phyloP scores from a whole-genome alignment of 1,139 yeast genomes.

The Saccharomycopsis hybrid region DNA sequence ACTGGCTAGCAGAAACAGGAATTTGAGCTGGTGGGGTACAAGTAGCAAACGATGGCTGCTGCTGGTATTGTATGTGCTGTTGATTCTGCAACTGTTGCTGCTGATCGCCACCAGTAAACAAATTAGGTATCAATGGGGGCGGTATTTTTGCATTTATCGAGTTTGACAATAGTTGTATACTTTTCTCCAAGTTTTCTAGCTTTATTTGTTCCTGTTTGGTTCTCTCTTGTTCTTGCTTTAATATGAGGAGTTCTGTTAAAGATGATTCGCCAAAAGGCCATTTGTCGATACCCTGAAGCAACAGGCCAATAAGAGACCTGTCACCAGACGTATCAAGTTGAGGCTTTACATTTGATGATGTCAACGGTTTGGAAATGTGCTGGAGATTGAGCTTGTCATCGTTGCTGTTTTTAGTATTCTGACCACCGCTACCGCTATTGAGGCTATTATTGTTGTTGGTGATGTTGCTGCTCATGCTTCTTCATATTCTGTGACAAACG shows the following conservation, averaged over 20 bases:
- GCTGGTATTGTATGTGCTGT: slow-evolving; percentile 18
- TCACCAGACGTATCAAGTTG: too few relatives aligned
- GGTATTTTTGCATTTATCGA: slow-evolving; percentile 67
- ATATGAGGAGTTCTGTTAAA: slow-evolving; percentile 52
- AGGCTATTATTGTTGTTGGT: too few relatives aligned
- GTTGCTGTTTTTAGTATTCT: too few relatives aligned
- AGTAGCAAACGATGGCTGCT: slow-evolving; percentile 5
- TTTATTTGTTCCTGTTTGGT: slow-evolving; percentile 78
- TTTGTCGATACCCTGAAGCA: slow-evolving; percentile 22
- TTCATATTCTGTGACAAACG: too few relatives aligned
- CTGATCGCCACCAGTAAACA: slow-evolving; percentile 39
- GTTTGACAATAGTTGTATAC: slow-evolving; percentile 53
- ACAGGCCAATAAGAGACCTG: not conserved
- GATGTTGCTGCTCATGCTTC: too few relatives aligned
- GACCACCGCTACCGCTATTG: too few relatives aligned
- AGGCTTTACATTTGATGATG: too few relatives aligned
- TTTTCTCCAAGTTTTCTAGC: slow-evolving; percentile 55
- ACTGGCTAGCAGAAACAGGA: too few relatives aligned
- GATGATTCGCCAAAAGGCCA: slow-evolving; percentile 65
- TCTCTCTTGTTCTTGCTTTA: slow-evolving; percentile 71
- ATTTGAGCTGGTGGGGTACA: too few relatives aligned
- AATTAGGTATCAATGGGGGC: slow-evolving; percentile 53
- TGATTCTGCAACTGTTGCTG: too few relatives aligned
- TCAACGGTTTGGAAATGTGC: too few relatives aligned
- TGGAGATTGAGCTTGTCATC: too few relatives aligned